Evolutionary conservation across 1,284 basidiomycete genomes (phyloP).

Genomic region (Marasmius fiardii): DNA sequence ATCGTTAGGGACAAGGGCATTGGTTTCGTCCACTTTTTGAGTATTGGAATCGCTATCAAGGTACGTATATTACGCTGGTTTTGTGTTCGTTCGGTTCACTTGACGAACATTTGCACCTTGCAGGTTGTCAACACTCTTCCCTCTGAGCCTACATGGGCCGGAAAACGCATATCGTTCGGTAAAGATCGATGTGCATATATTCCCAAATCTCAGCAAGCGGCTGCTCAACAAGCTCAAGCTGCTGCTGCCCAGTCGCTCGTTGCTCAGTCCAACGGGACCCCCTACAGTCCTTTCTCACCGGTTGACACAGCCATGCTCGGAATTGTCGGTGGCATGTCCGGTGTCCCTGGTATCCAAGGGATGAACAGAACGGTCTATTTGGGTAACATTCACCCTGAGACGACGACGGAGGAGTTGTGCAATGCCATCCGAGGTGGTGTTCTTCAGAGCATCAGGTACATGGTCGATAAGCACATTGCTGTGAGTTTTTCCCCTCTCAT

Average conservation of each 20-base stretch:
- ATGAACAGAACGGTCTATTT: constrained; percentile 90
- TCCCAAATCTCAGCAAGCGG: constrained; percentile 84
- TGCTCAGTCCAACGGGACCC: constrained; percentile 46
- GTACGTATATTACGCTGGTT: constrained; percentile 38
- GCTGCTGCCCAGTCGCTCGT: constrained; percentile 80
- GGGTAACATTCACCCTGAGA: constrained; percentile 93
- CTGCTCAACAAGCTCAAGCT: constrained; percentile 77
- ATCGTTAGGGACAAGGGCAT: constrained; percentile 98
- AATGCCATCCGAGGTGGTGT: constrained; percentile 92
- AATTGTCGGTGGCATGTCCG: constrained; percentile 20
- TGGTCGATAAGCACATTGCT: constrained; percentile 93
- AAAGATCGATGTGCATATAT: constrained; percentile 96
- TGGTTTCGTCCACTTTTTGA: constrained; percentile 95
- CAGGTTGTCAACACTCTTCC: constrained; percentile 89
- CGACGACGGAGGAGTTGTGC: constrained; percentile 88
- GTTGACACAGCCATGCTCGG: constrained; percentile 42
- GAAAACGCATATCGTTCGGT: constrained; percentile 92
- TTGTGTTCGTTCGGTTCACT: neutral
- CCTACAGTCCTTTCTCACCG: constrained; percentile 56
- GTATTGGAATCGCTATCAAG: constrained; percentile 90
- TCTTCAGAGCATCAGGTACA: constrained; percentile 85
- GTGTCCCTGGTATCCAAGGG: constrained; percentile 35
- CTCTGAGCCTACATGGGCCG: constrained; percentile 87
- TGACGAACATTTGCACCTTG: constrained; percentile 5
- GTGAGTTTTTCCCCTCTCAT: constrained; percentile 40